Base-by-base conservation (phyloP, 2,329 filamentous ascomycete species). In the Aspergillus ibericus region DNA sequence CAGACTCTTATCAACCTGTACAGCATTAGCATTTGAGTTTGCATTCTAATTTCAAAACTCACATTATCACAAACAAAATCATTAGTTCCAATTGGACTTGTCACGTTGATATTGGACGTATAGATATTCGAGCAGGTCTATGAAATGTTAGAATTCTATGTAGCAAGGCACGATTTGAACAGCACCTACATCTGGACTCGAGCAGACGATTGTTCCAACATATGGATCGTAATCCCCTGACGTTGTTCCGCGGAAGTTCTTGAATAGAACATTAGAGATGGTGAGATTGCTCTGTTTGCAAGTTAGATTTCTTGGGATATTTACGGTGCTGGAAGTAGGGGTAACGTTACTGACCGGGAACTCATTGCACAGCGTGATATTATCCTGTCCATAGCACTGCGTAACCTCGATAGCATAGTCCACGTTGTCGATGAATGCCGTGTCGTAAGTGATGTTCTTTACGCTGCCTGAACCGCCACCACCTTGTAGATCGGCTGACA, bases 371-470 rank as follows among this genome's bases (percentile, higher is more conserved):
- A 87, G 77, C 2, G 84, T 86, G 51, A 83, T 67, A 66, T 88
- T 87, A 60, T 77, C 82, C 72, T 87, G 84, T 8, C 84, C 84
- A 60, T 88, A 87, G 76, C 85, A 88, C 69, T 88, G 85, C n/a
- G 85, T 85, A 49, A 88, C 77, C 59, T 86, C 83, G 62, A 88
- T 84, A 2, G 84, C 84, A 66, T 85, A 87, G 68, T 89, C 87
- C 60, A 88, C 86, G 60, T 88, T 87, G 35, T 80, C 72, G 59
- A 87, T 78, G 36, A 75, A 68, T 76, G 89, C 86, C 4, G 78
- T 80, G 58, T 88, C 83, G 69, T 88, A 90, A 1, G 87, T 89
- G 60, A 90, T 81, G 69, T 90, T 90, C 58, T 79, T 80, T 48
- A 90, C 87, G 38, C 78, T 77, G 25, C 88, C 86, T 5, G 72